Evolutionary conservation across 306 rosid species (phyloP).

Genomic region (Abrus precatorius): DNA sequence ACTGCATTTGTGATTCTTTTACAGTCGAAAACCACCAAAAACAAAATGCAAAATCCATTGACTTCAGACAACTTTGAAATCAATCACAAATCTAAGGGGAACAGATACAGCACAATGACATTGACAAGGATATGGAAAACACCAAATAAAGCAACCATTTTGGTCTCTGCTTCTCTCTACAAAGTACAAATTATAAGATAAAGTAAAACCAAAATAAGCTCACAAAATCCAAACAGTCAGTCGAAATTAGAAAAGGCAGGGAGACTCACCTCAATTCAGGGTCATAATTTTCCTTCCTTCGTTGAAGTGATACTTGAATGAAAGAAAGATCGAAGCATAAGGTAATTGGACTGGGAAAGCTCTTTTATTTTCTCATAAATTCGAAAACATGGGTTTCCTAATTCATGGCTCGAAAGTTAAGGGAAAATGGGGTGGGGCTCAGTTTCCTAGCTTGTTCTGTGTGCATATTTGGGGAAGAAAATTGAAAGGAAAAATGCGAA

Average conservation of each 20-base stretch:
- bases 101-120: background rate
- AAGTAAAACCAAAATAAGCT: background rate
- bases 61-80: constrained; percentile 5
- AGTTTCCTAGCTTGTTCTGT: constrained; percentile 4
- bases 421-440: constrained; percentile 3
- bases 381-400: background rate
- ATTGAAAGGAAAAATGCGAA: background rate
- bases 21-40: background rate
- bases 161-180: background rate
- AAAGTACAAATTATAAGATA: background rate
- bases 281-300: background rate
- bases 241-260: background rate
- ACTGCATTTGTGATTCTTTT: background rate
- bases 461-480: background rate
- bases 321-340: background rate
- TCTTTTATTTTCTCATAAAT: background rate
- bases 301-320: constrained; percentile 11
- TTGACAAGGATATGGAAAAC: background rate
- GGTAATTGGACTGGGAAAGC: background rate
- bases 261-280: constrained; percentile 5
- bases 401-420: background rate
- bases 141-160: background rate
- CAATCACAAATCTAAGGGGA: background rate
- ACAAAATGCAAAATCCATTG: background rate
- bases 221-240: background rate